Percentiles rank a stretch among this genome's conserved stretches.
phyloP scores from a whole-genome alignment of 2,329 filamentous ascomycete genomes.

The Westerdykella aurantiaca region DNA sequence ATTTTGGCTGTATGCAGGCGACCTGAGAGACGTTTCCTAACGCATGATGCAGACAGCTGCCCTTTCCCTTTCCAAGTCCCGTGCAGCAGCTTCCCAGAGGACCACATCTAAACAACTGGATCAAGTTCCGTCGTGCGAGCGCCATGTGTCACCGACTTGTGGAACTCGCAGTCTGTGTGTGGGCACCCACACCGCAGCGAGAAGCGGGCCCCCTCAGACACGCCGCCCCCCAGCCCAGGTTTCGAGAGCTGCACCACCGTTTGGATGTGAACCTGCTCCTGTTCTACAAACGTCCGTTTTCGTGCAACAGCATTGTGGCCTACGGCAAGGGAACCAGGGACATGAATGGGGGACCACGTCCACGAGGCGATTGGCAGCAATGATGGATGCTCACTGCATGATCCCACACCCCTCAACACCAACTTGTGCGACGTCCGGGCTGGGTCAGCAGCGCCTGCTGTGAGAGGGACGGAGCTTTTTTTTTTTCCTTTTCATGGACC shows the following conservation, averaged over 20 bases:
- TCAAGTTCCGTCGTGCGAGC: too few species aligned
- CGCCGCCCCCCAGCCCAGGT: conserved; percentile 13
- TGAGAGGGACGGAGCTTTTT: conserved; percentile 27
- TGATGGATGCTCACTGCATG: too few species aligned
- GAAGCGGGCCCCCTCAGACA: conserved; percentile 4
- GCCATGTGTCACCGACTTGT: too few species aligned
- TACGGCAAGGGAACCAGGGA: too few species aligned
- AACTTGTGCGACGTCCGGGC: background rate
- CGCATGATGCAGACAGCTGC: conserved; percentile 15
- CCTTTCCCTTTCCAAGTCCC: conserved; percentile 1
- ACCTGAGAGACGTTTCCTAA: conserved; percentile 12
- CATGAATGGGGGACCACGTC: too few species aligned
- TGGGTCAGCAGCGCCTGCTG: conserved; percentile 4
- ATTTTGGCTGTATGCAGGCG: conserved; percentile 9
- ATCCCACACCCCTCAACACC: conserved; percentile 5
- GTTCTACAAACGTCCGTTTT: conserved; percentile 23
- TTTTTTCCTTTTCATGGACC: conserved; percentile 5
- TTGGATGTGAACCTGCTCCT: conserved; percentile 10
- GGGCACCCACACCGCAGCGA: background rate
- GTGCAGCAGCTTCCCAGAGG: conserved; percentile 12
- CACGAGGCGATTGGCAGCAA: too few species aligned
- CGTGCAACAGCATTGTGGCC: conserved; percentile 20
- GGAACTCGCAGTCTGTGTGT: too few species aligned
- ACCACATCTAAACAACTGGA: too few species aligned
- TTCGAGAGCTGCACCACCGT: conserved; percentile 28